phyloP scores from a whole-genome alignment of 257 asterid genomes.

The Mitragyna speciosa region DNA sequence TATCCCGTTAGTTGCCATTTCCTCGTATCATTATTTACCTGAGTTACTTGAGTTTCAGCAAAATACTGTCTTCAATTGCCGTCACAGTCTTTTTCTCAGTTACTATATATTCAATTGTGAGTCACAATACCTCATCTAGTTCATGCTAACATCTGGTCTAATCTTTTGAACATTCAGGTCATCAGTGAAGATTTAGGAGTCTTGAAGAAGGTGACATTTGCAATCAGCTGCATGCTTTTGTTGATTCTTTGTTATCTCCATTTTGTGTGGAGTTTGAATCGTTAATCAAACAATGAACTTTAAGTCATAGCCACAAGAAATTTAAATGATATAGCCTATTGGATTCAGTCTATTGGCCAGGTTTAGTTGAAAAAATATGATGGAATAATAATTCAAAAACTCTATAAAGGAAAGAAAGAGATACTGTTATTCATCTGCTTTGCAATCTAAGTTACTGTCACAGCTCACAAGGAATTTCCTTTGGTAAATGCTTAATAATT shows the following conservation, averaged over 20 bases:
- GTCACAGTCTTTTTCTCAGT: not conserved
- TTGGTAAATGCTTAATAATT: not conserved
- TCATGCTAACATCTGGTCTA: not conserved
- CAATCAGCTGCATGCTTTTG: conserved; percentile 18
- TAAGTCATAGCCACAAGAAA: not conserved
- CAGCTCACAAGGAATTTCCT: not conserved
- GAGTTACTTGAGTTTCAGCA: conserved; percentile 9
- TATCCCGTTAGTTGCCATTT: conserved; percentile 12
- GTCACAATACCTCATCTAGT: not conserved
- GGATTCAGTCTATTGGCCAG: not conserved
- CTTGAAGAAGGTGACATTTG: conserved; percentile 65
- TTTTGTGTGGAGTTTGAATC: not conserved
- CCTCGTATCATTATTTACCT: not conserved
- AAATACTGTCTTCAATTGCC: not conserved
- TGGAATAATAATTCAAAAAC: not conserved
- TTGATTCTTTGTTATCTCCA: not conserved
- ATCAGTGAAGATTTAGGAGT: conserved; percentile 81
- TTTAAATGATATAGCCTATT: not conserved
- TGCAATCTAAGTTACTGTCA: not conserved
- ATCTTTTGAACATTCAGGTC: conserved; percentile 51
- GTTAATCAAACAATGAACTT: not conserved
- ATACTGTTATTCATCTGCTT: not conserved
- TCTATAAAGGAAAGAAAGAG: not conserved
- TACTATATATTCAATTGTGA: not conserved
- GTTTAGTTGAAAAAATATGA: not conserved